Evolutionary conservation across 176 grass and related monocot species (phyloP).

Genomic region (Avena sativa): DNA sequence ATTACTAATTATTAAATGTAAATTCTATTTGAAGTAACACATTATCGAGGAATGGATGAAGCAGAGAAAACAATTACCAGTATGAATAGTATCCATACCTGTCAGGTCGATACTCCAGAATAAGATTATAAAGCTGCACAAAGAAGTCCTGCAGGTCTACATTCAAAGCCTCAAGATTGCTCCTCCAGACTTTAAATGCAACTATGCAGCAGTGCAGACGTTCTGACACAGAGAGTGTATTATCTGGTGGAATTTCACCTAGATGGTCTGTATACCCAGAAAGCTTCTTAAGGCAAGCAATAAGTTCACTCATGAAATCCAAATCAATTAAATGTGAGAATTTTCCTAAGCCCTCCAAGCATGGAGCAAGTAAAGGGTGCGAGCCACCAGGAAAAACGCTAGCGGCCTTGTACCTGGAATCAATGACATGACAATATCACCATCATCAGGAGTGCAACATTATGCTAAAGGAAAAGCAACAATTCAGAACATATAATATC

Average conservation of each 20-base stretch:
- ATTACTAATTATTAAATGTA: neutral
- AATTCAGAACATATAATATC: constrained; percentile 4
- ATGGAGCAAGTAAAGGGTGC: constrained; percentile 75
- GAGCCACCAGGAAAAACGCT: constrained; percentile 36
- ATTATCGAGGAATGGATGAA: neutral
- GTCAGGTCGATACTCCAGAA: constrained; percentile 83
- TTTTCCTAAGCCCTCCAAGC: constrained; percentile 85
- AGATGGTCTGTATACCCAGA: constrained; percentile 60
- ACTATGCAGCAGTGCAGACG: constrained; percentile 90
- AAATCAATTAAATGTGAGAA: constrained; percentile 96
- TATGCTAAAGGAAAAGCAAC: constrained; percentile 10
- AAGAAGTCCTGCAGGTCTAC: constrained; percentile 88
- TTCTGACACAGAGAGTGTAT: constrained; percentile 74
- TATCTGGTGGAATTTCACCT: constrained; percentile 38
- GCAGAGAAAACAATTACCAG: neutral
- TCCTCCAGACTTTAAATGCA: constrained; percentile 90
- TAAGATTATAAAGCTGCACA: constrained; percentile 82
- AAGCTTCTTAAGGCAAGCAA: constrained; percentile 79
- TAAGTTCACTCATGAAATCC: constrained; percentile 94
- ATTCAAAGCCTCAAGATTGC: constrained; percentile 90
- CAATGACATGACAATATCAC: constrained; percentile 30
- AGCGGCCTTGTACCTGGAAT: constrained; percentile 57
- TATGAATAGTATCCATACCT: constrained; percentile 51
- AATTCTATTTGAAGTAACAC: neutral
- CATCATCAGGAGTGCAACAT: constrained; percentile 22